These are phyloP conservation scores for Exophiala sp. DNA, from an alignment of 2,329 filamentous ascomycete species.

Conservation along the genomic window DNA sequence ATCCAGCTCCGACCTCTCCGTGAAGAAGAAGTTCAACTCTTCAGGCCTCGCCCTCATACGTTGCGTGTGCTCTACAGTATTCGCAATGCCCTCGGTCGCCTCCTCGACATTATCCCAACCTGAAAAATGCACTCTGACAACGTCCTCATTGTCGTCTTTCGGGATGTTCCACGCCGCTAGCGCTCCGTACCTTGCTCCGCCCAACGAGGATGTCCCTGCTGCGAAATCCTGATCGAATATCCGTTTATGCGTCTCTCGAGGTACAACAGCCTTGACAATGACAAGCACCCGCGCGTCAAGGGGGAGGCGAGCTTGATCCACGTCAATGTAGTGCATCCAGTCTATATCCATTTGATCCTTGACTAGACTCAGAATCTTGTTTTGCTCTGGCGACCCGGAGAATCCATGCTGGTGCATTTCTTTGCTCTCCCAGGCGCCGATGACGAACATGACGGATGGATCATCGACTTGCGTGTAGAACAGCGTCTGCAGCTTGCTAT, in stretches of 20 bases:
- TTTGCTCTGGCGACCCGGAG: conserved; percentile 18
- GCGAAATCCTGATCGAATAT: conserved; percentile 19
- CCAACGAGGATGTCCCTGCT: conserved; percentile 6
- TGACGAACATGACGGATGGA: conserved; percentile 17
- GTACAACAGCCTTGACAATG: conserved; percentile 11
- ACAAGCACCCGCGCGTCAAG: conserved; percentile 15
- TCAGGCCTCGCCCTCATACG: conserved; percentile 5
- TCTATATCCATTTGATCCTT: conserved; percentile 21
- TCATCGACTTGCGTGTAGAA: conserved; percentile 23
- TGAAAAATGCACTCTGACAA: conserved; percentile 18
- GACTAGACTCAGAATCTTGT: conserved; percentile 14
- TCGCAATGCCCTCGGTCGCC: conserved; percentile 10
- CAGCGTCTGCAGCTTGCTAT: conserved; percentile 16
- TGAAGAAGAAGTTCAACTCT: conserved; percentile 18
- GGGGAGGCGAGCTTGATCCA: conserved; percentile 13
- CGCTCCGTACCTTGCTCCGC: conserved; percentile 15
- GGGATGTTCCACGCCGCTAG: conserved; percentile 20
- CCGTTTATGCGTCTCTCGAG: conserved; percentile 1
- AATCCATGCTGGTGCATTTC: conserved; percentile 18
- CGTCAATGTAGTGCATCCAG: conserved; percentile 25
- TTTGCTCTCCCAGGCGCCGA: conserved; percentile 20
- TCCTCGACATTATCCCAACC: conserved; percentile 18
- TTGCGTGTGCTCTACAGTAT: conserved; percentile 12
- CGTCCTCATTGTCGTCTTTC: conserved; percentile 16
- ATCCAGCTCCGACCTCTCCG: conserved; percentile 11